phyloP scores from a whole-genome alignment of 768 basidiomycete species.

The Termitomyces sp. region DNA sequence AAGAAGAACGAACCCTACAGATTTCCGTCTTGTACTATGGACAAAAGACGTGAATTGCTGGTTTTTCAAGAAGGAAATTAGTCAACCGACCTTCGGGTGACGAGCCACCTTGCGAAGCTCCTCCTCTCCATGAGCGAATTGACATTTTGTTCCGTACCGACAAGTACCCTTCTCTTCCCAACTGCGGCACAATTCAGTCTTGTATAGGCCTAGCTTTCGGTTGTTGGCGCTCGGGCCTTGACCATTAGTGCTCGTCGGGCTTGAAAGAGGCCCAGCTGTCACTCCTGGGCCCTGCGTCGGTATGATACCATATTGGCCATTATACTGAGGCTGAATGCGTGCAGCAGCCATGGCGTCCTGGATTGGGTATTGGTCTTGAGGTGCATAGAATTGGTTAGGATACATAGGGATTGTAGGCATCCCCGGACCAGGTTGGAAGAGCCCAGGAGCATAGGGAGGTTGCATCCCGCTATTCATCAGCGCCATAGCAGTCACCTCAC shows the following conservation, averaged over 20 bases:
- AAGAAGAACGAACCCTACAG: constrained; percentile 60
- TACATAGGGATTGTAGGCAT: constrained; percentile 62
- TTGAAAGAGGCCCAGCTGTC: constrained; percentile 35
- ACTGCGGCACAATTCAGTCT: constrained; percentile 86
- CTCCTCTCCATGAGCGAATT: constrained; percentile 91
- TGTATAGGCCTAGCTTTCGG: constrained; percentile 86
- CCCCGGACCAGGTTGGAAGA: constrained; percentile 55
- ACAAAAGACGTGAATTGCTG: constrained; percentile 27
- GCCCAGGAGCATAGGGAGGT: constrained; percentile 51
- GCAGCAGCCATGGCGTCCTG: constrained; percentile 52
- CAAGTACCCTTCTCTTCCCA: constrained; percentile 92
- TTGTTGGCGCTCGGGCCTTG: constrained; percentile 88
- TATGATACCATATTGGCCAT: constrained; percentile 43
- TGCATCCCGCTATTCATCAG: constrained; percentile 55
- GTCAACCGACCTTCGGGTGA: constrained; percentile 75
- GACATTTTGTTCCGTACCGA: constrained; percentile 85
- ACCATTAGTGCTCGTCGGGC: constrained; percentile 41
- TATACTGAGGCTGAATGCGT: constrained; percentile 65
- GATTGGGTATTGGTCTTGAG: constrained; percentile 54
- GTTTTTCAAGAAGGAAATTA: constrained; percentile 12
- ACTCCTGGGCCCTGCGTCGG: constrained; percentile 29
- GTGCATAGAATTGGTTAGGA: constrained; percentile 66
- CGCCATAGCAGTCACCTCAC: constrained; percentile 68
- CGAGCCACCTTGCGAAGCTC: constrained; percentile 82
- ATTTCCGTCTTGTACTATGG: constrained; percentile 87